Percentiles rank a stretch among this genome's conserved stretches.
Evolutionary conservation across 2,329 filamentous ascomycete species (phyloP).

Genomic region (Alternaria ethzedia): DNA sequence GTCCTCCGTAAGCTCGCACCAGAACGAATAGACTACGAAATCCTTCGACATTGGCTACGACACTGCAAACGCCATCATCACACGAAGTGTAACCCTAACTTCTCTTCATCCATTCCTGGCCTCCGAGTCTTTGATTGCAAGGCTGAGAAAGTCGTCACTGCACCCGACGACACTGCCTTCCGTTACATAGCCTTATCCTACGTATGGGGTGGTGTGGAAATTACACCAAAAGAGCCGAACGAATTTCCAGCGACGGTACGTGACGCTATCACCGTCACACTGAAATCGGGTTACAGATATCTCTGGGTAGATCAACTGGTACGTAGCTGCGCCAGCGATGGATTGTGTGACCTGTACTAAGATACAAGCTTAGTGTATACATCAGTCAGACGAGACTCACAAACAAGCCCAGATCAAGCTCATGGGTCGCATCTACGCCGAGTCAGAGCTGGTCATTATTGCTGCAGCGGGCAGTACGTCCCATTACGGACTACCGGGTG

Average conservation of each 20-base stretch:
- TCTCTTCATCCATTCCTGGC: neutral
- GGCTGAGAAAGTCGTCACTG: fast-evolving
- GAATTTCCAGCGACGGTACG: too few species aligned
- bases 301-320: neutral
- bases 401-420: neutral
- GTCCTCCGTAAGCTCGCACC: fast-evolving
- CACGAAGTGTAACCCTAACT: fast-evolving
- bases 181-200: neutral
- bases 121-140: neutral
- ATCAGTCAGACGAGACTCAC: neutral
- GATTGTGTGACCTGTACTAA: too few species aligned
- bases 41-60: neutral
- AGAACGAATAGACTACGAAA: neutral
- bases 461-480: neutral
- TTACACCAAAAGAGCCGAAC: too few species aligned
- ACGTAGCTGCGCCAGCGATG: too few species aligned
- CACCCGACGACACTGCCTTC: neutral
- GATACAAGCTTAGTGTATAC: neutral
- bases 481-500: neutral
- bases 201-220: neutral
- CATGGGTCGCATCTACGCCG: neutral
- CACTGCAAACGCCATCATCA: neutral
- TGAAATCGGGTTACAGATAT: neutral
- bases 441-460: neutral
- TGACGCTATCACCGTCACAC: neutral